phyloP scores from a whole-genome alignment of 805 yeast genomes.

The Suhomyces tanzawaensis region DNA sequence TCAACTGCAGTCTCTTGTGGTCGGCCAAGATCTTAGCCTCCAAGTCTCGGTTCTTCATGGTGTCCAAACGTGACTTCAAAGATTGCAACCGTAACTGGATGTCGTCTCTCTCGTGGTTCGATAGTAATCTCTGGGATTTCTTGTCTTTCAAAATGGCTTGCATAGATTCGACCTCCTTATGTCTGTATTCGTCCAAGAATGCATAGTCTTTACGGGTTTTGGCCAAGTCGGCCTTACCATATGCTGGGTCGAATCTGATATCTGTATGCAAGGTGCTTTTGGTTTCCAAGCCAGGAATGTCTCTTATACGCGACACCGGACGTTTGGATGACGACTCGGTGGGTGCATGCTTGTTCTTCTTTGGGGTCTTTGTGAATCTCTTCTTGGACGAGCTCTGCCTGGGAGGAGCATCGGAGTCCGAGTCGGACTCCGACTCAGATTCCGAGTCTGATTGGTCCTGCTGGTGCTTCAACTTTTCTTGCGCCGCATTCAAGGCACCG shows the following conservation, averaged over 20 bases:
- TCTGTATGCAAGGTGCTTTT: constrained; percentile 60
- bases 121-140: constrained; percentile 39
- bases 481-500: constrained; percentile 63
- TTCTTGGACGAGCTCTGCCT: background rate
- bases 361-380: constrained; percentile 8
- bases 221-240: constrained; percentile 74
- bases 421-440: constrained; percentile 15
- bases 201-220: constrained; percentile 73
- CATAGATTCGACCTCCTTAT: constrained; percentile 65
- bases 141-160: constrained; percentile 54
- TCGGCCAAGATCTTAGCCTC: constrained; percentile 63
- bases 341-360: constrained; percentile 81
- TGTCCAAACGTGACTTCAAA: constrained; percentile 62
- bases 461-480: constrained; percentile 21
- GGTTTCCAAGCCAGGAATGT: constrained; percentile 64
- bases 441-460: constrained; percentile 9
- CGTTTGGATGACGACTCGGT: constrained; percentile 70
- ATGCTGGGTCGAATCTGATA: constrained; percentile 86
- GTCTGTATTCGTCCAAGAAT: constrained; percentile 83
- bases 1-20: constrained; percentile 51
- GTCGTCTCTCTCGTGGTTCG: constrained; percentile 47
- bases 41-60: constrained; percentile 70
- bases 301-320: constrained; percentile 67
- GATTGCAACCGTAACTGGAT: constrained; percentile 60
- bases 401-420: constrained; percentile 7